Conservation (phyloP, 2,329 filamentous ascomycete species). For the Magnaporthales sp. region DNA sequence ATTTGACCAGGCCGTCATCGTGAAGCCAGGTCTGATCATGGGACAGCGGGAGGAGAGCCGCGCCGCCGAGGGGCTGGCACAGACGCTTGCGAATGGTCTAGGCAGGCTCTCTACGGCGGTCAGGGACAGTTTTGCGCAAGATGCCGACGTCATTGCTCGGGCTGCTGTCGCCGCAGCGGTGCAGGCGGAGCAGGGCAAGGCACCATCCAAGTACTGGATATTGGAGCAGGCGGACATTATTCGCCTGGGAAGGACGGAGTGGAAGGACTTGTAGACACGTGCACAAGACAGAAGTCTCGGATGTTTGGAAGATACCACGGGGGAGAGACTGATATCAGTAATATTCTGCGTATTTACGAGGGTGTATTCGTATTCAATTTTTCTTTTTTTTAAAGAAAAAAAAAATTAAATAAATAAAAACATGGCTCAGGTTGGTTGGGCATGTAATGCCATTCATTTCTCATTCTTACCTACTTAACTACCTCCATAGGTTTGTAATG, state of each 20-base stretch:
- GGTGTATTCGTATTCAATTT: neutral
- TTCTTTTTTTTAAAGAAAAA: neutral
- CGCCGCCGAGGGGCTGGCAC: slow-evolving; percentile 45
- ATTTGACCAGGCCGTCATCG: slow-evolving; percentile 71
- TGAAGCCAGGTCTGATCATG: slow-evolving; percentile 66
- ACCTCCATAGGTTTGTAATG: neutral
- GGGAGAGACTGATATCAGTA: neutral
- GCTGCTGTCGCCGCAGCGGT: slow-evolving; percentile 55
- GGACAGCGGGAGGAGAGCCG: slow-evolving; percentile 59
- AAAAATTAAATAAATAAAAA: too few species aligned
- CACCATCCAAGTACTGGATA: slow-evolving; percentile 52
- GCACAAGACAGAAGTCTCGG: neutral
- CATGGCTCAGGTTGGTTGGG: too few species aligned
- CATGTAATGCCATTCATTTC: too few species aligned
- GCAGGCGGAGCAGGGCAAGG: slow-evolving; percentile 49
- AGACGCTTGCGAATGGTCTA: slow-evolving; percentile 44
- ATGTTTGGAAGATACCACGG: neutral
- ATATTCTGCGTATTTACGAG: neutral
- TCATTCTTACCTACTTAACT: too few species aligned
- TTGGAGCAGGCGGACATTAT: slow-evolving; percentile 55
- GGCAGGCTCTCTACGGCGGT: slow-evolving; percentile 43
- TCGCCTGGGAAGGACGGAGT: slow-evolving; percentile 54
- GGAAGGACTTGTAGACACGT: slow-evolving; percentile 21
- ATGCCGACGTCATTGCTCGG: slow-evolving; percentile 61
- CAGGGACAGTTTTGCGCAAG: slow-evolving; percentile 64